Base-by-base conservation (phyloP, 768 basidiomycete genomes). In the Amanita polypyramis region DNA sequence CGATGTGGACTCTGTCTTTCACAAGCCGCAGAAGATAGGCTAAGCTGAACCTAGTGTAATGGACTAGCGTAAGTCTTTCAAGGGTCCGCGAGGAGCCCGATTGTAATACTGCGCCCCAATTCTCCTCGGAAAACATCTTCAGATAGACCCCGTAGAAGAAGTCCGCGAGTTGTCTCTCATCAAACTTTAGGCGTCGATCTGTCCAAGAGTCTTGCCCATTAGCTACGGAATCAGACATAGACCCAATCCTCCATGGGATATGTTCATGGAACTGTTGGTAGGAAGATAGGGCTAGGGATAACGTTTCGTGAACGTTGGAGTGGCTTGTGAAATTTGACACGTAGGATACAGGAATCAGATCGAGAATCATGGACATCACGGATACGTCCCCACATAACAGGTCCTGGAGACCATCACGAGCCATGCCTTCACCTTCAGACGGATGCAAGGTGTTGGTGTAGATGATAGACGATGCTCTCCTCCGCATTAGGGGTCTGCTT, bases 21-120 rank as follows among this genome's bases (percentile, higher is more conserved):
- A 76, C 61, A 9, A 69, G 54, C 12, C 55, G 54, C 12, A 82
- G 58, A 33, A 82, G 58, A 2, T 64, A 52, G 1, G 63, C 76
- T 43, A 80, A 77, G 27, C 67, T 72, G 33, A 62, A 62, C 10
- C 80, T 69, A 8, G 59, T 66, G 53, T 81, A 79, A 50, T 74
- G 74, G 17, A 36, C 8, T 15, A 21, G 14, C 10, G 69, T 20
- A 10, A 58, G 54, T 11, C 53, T 55, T 3, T 40, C 12, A 1
- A 66, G 10, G 0, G 52, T 29, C 3, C 37, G 7, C 41, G 37
- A 39, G 11, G 46, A 20, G 40, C 52, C 52, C 34, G 17, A 25
- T 29, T 50, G 15, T 29, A 51, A 44, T 51, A 52, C 21, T 21
- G 47, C 37, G 20, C 34, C 23, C 17, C 53, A 9, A 43, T 69